Evolutionary conservation across 768 basidiomycete species (phyloP).

Genomic region (Suillus spraguei): DNA sequence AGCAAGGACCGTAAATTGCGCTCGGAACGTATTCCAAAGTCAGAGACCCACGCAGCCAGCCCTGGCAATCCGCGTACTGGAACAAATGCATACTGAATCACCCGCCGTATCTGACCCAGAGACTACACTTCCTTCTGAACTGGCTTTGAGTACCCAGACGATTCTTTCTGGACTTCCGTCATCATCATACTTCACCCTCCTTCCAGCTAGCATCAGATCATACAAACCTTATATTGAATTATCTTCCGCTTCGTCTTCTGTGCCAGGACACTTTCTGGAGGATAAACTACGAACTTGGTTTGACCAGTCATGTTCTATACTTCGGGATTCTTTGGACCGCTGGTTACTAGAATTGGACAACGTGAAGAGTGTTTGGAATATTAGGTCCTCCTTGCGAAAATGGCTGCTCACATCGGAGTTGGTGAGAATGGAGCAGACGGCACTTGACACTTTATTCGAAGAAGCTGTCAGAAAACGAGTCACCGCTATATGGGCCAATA

Average conservation of each 20-base stretch:
- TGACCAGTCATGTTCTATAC: constrained; percentile 45
- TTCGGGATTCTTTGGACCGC: constrained; percentile 46
- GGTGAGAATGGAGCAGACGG: constrained; percentile 45
- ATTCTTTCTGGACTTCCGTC: constrained; percentile 78
- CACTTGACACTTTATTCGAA: constrained; percentile 52
- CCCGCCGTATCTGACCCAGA: constrained; percentile 24
- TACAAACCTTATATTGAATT: constrained; percentile 89
- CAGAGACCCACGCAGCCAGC: constrained; percentile 35
- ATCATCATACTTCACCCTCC: constrained; percentile 76
- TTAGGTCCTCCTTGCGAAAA: constrained; percentile 54
- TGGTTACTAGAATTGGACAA: constrained; percentile 65
- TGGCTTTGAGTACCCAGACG: constrained; percentile 64
- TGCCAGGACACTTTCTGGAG: constrained; percentile 45
- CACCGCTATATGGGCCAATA: constrained; percentile 57
- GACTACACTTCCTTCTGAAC: constrained; percentile 46
- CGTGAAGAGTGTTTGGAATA: constrained; percentile 70
- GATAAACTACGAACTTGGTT: constrained; percentile 68
- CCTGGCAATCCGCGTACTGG: constrained; percentile 58
- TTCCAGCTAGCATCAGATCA: constrained; percentile 68
- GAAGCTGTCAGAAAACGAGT: constrained; percentile 56
- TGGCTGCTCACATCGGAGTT: constrained; percentile 50
- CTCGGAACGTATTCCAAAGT: constrained; percentile 59
- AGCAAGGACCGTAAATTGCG: constrained; percentile 56
- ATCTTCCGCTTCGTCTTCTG: constrained; percentile 54
- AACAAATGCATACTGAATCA: constrained; percentile 60